Conservation (phyloP, 2,329 filamentous ascomycete species). For the Periconia macrospinosa region DNA sequence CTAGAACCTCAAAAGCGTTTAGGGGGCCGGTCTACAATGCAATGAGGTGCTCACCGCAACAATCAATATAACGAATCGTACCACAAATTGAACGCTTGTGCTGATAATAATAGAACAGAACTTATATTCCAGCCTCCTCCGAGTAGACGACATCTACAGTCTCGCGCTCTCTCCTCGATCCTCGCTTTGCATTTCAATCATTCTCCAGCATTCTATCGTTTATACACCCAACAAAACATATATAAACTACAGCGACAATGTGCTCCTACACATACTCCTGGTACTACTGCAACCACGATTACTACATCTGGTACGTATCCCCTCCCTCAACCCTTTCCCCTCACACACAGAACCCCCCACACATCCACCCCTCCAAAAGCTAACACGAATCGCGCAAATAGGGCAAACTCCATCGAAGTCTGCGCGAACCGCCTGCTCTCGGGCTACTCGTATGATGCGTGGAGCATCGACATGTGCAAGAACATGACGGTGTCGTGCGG, state of each 20-base stretch:
- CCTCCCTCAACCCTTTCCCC: background rate
- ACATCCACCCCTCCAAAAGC: background rate
- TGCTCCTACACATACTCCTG: conserved; percentile 52
- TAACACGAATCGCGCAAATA: conserved; percentile 10
- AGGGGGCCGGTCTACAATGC: too few relatives aligned
- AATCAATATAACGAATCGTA: too few relatives aligned
- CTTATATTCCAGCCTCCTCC: too few relatives aligned
- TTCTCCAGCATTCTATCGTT: background rate
- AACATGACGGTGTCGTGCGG: conserved; percentile 45
- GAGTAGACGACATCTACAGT: too few relatives aligned
- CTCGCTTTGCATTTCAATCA: background rate
- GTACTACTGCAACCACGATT: conserved; percentile 54
- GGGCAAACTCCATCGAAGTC: conserved; percentile 49
- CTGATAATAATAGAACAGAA: too few relatives aligned
- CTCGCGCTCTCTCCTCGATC: too few relatives aligned
- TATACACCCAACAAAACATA: conserved; percentile 1
- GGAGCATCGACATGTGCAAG: conserved; percentile 53
- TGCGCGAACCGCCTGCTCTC: conserved; percentile 49
- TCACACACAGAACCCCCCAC: background rate
- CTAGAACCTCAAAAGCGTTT: too few relatives aligned
- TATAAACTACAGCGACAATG: conserved; percentile 30
- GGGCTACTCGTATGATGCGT: conserved; percentile 52
- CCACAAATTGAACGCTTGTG: too few relatives aligned
- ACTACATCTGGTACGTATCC: conserved; percentile 48
- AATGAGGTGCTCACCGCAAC: too few relatives aligned